Base-by-base conservation (phyloP, 2,329 filamentous ascomycete species). In the Amesomyces nigricolor region DNA sequence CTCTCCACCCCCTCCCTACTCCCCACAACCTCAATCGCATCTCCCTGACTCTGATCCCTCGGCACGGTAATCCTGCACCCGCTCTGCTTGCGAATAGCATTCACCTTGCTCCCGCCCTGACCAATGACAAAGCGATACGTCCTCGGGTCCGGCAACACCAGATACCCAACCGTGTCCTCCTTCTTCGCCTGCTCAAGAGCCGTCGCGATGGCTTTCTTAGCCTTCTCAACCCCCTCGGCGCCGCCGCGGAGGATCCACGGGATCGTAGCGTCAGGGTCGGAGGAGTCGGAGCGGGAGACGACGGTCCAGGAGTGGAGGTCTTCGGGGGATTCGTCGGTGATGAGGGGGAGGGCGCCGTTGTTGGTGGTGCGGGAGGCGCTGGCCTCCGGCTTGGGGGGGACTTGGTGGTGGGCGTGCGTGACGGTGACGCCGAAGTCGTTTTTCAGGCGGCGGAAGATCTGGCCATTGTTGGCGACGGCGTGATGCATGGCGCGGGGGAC, bases 41-140 rank as follows among this genome's bases (percentile, higher is more conserved):
- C 91, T 47, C 81, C 79, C 61, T 75, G 76, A 45, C 75, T 76
- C 71, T 95, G 88, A 66, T 89, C 86, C 62, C 89, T 85, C 19
- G 94, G 94, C 40, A 99, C 92, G 62, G 91, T 91, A 69, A 99
- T 95, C 74, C 88, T 91, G 73, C 91, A 96, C 53, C 88, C 89
- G 50, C 91, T 96, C 76, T 94, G 85, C 75, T 89, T 90, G 64
- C 94, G 85, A 69, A 99, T 96, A 42, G 83, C 77, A 73, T 96
- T 96, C 70, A 99, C 95, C 72, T 92, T 92, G 71, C 83, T 88
- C 57, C 94, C 94, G 57, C 87, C 88, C 61, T 87, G 85, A 4
- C 94, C 94, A 63, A 99, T 91, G 47, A 99, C 89, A 61, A 88
- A 88, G 59, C 92, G 84, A 77, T 96, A 96, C 46, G 89, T 90